Conservation (phyloP, 2,329 filamentous ascomycete genomes). For the Fusarium verticillioides region DNA sequence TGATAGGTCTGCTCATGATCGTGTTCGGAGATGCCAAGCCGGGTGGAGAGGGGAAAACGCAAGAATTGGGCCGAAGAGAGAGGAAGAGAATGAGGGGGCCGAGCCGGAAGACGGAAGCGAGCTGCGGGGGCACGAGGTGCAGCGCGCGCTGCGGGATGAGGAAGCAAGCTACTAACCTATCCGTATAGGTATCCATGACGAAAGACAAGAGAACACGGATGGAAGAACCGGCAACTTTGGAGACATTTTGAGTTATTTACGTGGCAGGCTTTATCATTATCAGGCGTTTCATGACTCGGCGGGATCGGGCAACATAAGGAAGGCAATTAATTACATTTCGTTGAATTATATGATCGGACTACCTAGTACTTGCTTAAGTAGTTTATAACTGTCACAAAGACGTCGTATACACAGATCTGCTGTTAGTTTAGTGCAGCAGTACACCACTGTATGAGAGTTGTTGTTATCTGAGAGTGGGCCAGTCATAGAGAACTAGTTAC, state of each 20-base stretch:
- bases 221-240: slow-evolving; percentile 20
- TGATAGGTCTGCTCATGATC: slow-evolving; percentile 19
- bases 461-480: background rate
- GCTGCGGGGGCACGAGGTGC: slow-evolving; percentile 13
- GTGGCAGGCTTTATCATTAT: background rate
- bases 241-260: slow-evolving; percentile 4
- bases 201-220: slow-evolving; percentile 33
- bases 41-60: slow-evolving; percentile 15
- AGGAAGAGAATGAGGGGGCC: slow-evolving; percentile 20
- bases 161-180: background rate
- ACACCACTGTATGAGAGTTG: background rate
- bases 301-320: background rate
- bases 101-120: slow-evolving; percentile 34
- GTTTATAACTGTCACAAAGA: background rate
- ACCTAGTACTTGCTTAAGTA: background rate
- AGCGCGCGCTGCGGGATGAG: slow-evolving; percentile 18
- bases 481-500: background rate
- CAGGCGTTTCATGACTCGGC: background rate
- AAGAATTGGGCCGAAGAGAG: slow-evolving; percentile 28
- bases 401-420: background rate
- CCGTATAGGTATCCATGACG: slow-evolving; percentile 20
- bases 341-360: background rate
- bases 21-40: slow-evolving; percentile 31
- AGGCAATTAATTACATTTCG: background rate
- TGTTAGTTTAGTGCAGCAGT: background rate